These are phyloP conservation scores for Candida sp. DNA, from an alignment of 1,139 yeast species.

Conservation along the genomic window DNA sequence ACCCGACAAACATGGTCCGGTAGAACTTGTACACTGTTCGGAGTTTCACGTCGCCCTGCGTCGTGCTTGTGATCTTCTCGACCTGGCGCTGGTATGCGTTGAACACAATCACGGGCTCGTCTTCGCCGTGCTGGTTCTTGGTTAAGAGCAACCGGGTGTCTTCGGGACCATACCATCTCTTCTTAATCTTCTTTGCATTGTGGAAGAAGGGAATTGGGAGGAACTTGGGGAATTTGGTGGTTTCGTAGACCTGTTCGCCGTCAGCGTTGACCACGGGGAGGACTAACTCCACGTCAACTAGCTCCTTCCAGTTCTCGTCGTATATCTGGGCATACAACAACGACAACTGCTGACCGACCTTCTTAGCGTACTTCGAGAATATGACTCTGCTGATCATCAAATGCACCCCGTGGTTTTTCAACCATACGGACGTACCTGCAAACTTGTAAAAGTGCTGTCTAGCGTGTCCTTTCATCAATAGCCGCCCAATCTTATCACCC, in stretches of 20 bases:
- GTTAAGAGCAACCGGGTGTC: constrained; percentile 34
- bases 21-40: constrained; percentile 13
- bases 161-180: constrained; percentile 34
- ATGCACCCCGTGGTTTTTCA: constrained; percentile 32
- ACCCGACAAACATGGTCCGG: constrained; percentile 32
- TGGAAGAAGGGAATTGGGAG: constrained; percentile 32
- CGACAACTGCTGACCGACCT: constrained; percentile 32
- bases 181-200: constrained; percentile 17
- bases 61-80: constrained; percentile 6
- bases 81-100: constrained; percentile 30
- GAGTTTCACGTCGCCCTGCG: constrained; percentile 2
- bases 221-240: constrained; percentile 26
- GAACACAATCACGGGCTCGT: constrained; percentile 52
- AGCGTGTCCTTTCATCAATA: constrained; percentile 21
- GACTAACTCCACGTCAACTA: constrained; percentile 22
- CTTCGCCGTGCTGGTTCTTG: constrained; percentile 26
- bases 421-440: constrained; percentile 40
- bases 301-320: constrained; percentile 52
- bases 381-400: constrained; percentile 35
- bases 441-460: constrained; percentile 41
- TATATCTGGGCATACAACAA: constrained; percentile 49
- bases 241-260: constrained; percentile 16
- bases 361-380: constrained; percentile 30
- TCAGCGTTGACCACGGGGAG: constrained; percentile 26
- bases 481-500: constrained; percentile 17